Conservation (phyloP, 2,329 filamentous ascomycete genomes). For the Verticillium dahliae region DNA sequence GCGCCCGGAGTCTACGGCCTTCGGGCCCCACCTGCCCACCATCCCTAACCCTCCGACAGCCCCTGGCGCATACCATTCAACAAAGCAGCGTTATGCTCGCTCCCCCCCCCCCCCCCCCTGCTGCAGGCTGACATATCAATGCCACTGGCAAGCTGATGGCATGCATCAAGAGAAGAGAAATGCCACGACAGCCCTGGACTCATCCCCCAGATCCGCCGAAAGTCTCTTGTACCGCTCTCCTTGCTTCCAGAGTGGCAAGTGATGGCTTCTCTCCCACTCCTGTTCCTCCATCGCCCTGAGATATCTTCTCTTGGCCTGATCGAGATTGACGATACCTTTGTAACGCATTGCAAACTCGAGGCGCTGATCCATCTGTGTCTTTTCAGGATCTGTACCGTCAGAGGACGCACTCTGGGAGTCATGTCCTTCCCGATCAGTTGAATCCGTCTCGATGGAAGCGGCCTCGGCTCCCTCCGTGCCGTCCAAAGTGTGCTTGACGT, state of each 20-base stretch:
- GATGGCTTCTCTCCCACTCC: conserved; percentile 1
- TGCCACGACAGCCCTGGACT: not conserved
- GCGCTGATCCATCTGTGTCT: not conserved
- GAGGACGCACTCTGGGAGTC: not conserved
- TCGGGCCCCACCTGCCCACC: too few species aligned
- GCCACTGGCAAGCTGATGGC: not conserved
- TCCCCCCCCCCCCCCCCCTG: too few species aligned
- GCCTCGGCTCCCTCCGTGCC: not conserved
- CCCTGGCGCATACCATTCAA: too few species aligned
- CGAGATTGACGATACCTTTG: conserved; percentile 6
- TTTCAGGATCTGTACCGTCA: not conserved
- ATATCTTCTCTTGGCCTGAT: conserved; percentile 1
- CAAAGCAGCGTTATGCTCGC: too few species aligned
- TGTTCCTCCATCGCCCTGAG: conserved; percentile 2
- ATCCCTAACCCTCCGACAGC: too few species aligned
- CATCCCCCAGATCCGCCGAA: not conserved
- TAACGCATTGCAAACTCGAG: not conserved
- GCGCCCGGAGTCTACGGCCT: too few species aligned
- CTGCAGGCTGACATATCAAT: not conserved
- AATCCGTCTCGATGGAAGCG: not conserved
- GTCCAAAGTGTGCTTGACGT: not conserved
- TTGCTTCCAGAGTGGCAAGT: not conserved
- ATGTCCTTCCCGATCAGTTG: not conserved
- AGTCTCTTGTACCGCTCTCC: not conserved
- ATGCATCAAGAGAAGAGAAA: not conserved